Conservation (phyloP, 306 rosid species). For the Glycine tomentella region DNA sequence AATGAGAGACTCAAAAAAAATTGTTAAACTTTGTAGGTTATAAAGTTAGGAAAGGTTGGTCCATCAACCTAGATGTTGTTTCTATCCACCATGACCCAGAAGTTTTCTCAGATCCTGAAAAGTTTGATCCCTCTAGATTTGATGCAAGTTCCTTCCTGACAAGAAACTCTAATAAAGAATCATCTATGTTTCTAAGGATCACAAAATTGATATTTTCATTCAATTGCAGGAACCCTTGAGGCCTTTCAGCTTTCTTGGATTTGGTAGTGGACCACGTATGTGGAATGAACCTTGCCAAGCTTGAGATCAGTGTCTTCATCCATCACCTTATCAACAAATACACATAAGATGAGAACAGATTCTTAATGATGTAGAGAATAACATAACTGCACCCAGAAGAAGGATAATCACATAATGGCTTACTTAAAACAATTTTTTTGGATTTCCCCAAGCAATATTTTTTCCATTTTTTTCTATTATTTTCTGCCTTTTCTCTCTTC, state of each 20-base stretch:
- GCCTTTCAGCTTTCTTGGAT: conserved; percentile 82
- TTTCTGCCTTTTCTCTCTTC: background rate
- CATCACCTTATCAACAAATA: conserved; percentile 79
- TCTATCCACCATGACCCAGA: conserved; percentile 69
- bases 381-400: background rate
- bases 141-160: conserved; percentile 54
- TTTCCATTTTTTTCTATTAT: background rate
- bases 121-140: conserved; percentile 79
- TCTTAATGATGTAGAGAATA: background rate
- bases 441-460: background rate
- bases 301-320: conserved; percentile 78
- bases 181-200: background rate
- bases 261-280: conserved; percentile 92
- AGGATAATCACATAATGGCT: background rate
- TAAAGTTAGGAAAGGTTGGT: conserved; percentile 73
- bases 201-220: background rate
- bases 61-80: conserved; percentile 80
- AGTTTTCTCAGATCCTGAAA: conserved; percentile 66
- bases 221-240: conserved; percentile 66
- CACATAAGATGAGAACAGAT: conserved; percentile 58
- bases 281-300: conserved; percentile 89
- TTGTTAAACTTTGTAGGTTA: conserved; percentile 54
- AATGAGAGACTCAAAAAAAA: conserved; percentile 10
- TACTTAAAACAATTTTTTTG: background rate
- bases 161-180: background rate